Conservation (phyloP, 2,329 filamentous ascomycete species). For the Lecanoromycetidae sp. region DNA sequence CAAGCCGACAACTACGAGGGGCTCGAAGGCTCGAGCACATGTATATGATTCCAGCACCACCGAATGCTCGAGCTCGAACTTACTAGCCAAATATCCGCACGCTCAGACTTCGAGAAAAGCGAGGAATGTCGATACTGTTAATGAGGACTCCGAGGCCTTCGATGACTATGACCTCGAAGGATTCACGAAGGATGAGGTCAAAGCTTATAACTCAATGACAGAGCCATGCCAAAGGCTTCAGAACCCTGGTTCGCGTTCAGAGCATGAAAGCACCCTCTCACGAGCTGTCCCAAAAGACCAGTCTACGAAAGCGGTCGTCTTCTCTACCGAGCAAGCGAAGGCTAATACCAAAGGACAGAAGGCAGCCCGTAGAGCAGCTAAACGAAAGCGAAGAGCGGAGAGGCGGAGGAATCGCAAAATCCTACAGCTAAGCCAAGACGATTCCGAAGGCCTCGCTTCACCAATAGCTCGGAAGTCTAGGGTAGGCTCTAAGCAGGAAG, state of each 20-base stretch:
- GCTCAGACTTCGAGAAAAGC: neutral
- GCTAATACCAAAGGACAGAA: neutral
- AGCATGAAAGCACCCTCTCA: too few species aligned
- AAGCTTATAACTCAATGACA: slow-evolving; percentile 1
- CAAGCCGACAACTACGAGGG: too few species aligned
- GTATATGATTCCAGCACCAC: too few species aligned
- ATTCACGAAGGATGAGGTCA: slow-evolving; percentile 7
- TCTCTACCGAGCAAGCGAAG: too few species aligned
- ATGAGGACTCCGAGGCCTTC: neutral
- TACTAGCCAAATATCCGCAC: neutral
- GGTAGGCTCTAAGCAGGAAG: too few species aligned
- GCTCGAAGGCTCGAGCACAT: too few species aligned
- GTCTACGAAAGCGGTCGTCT: neutral
- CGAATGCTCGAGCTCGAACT: too few species aligned
- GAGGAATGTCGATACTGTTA: neutral
- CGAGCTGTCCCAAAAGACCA: neutral
- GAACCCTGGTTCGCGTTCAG: too few species aligned
- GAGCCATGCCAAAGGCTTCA: slow-evolving; percentile 5
- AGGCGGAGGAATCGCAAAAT: neutral
- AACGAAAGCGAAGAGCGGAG: neutral
- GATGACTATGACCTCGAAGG: slow-evolving; percentile 2
- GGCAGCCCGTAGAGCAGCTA: neutral
- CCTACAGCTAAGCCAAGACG: neutral
- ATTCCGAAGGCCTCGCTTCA: neutral
- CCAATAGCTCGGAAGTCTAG: too few species aligned